These are phyloP conservation scores for Fusarium poae DNA, from an alignment of 2,329 filamentous ascomycete species.

Conservation along the genomic window DNA sequence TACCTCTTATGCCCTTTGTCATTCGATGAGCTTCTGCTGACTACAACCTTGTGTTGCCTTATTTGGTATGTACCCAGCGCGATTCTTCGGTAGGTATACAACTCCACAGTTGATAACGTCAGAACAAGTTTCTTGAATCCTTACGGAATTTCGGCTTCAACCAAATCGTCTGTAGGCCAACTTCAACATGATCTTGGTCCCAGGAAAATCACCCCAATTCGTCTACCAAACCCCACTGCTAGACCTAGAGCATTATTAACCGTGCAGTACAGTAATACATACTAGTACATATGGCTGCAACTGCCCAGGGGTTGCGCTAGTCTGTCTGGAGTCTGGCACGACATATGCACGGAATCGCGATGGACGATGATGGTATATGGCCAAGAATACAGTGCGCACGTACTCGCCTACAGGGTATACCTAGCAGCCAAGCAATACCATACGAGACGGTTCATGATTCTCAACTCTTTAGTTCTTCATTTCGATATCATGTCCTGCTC, in stretches of 20 bases:
- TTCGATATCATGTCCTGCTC: conserved; percentile 2
- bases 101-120: conserved; percentile 22
- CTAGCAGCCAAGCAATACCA: conserved; percentile 15
- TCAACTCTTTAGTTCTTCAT: conserved; percentile 11
- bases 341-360: conserved; percentile 29
- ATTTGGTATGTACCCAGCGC: not conserved
- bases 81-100: not conserved
- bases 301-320: not conserved
- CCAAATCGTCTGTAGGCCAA: not conserved
- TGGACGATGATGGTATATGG: conserved; percentile 35
- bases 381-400: not conserved
- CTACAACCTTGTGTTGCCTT: conserved; percentile 5
- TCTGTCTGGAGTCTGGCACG: conserved; percentile 26
- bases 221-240: not conserved
- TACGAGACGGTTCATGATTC: conserved; percentile 10
- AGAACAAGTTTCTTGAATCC: conserved; percentile 23
- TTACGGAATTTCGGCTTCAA: conserved; percentile 24
- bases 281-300: not conserved
- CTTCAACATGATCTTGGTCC: conserved; percentile 12
- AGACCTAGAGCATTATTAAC: not conserved
- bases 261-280: not conserved
- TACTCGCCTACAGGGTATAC: not conserved
- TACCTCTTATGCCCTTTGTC: not conserved
- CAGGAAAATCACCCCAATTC: conserved; percentile 8
- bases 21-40: not conserved